Evolutionary conservation across 805 yeast genomes (phyloP).

Genomic region (Hyphopichia homilentoma): DNA sequence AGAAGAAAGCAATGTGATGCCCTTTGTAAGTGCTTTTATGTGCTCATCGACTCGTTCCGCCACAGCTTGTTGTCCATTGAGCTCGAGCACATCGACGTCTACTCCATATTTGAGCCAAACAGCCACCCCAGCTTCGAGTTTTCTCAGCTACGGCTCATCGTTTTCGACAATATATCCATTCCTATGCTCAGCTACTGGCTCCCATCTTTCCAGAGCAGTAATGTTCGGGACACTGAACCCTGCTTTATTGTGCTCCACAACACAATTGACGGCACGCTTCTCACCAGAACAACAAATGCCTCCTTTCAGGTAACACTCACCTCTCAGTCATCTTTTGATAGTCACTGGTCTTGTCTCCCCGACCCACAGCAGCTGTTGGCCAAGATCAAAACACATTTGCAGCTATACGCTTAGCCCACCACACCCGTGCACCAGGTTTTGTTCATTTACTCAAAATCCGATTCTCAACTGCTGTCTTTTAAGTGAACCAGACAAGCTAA

Average conservation of each 20-base stretch:
- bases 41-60: constrained; percentile 6
- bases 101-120: constrained; percentile 9
- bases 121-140: constrained; percentile 5
- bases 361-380: background rate
- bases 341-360: background rate
- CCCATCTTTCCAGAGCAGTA: constrained; percentile 9
- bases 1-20: too few relatives aligned
- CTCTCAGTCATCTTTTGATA: constrained; percentile 4
- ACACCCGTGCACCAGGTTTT: too few relatives aligned
- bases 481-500: too few relatives aligned
- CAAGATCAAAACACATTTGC: background rate
- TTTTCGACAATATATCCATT: constrained; percentile 19
- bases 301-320: too few relatives aligned
- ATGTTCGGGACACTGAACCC: constrained; percentile 8
- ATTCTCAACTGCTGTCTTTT: too few relatives aligned
- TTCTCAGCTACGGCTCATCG: constrained; percentile 14
- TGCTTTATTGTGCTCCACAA: constrained; percentile 14
- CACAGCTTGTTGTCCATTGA: constrained; percentile 10
- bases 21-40: too few relatives aligned
- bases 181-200: constrained; percentile 13
- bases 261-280: constrained; percentile 8
- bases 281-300: constrained; percentile 7
- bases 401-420: too few relatives aligned
- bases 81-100: constrained; percentile 12
- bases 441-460: too few relatives aligned